phyloP scores from a whole-genome alignment of 352 stramenopile species.

The Pythium periplocum region DNA sequence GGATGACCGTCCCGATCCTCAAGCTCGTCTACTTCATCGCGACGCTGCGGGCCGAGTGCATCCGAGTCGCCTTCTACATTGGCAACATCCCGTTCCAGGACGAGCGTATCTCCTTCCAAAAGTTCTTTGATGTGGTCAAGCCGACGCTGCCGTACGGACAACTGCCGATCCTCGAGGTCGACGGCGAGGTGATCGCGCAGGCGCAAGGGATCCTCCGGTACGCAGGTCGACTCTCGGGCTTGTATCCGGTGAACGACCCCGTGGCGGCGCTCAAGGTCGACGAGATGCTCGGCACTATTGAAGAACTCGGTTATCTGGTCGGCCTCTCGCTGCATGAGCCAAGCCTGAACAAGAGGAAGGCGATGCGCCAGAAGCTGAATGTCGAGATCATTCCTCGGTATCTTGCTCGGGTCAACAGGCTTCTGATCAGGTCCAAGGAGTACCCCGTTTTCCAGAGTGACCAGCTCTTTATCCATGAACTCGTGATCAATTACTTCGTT shows the following conservation, averaged over 20 bases:
- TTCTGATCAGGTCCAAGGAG: slow-evolving; percentile 21
- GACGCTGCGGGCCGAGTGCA: slow-evolving; percentile 24
- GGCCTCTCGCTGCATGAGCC: slow-evolving; percentile 20
- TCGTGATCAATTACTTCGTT: slow-evolving; percentile 22
- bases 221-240: slow-evolving; percentile 24
- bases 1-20: slow-evolving; percentile 8
- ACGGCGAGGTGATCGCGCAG: slow-evolving; percentile 22
- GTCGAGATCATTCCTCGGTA: slow-evolving; percentile 21
- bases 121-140: slow-evolving; percentile 25
- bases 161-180: slow-evolving; percentile 26
- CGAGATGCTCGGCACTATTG: slow-evolving; percentile 23
- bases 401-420: slow-evolving; percentile 19
- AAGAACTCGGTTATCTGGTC: slow-evolving; percentile 21
- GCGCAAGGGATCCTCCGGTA: slow-evolving; percentile 32
- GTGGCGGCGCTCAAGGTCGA: slow-evolving; percentile 24
- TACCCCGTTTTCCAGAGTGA: slow-evolving; percentile 15
- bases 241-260: slow-evolving; percentile 31
- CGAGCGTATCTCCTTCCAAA: slow-evolving; percentile 20
- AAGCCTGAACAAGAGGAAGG: slow-evolving; percentile 24
- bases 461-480: slow-evolving; percentile 24
- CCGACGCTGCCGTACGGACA: slow-evolving; percentile 24
- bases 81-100: slow-evolving; percentile 33
- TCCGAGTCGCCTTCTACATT: slow-evolving; percentile 24
- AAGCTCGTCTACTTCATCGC: slow-evolving; percentile 38
- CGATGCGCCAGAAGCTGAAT: slow-evolving; percentile 27